Base-by-base conservation (phyloP, 306 rosid genomes). In the Gynostemma pentaphyllum region DNA sequence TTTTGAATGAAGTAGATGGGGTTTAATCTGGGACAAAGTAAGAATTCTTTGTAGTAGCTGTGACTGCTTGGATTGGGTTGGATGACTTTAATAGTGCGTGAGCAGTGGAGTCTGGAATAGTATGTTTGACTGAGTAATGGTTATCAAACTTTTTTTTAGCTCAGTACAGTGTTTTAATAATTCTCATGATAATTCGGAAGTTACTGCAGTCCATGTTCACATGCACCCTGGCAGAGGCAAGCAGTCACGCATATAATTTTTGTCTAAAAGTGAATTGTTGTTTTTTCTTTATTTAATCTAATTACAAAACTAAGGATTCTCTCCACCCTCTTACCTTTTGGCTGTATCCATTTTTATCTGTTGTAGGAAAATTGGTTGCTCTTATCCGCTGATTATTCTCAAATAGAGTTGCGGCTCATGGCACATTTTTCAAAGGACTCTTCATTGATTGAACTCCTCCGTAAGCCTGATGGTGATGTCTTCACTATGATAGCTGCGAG, bases 331-430 rank as follows among this genome's bases (percentile, higher is more conserved):
- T 26, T 18, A 57, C 46, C 11, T 36, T n/a, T n/a, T 57, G 46
- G 45, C 36, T 57, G 46, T 32, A 28, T 36, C 11, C 29, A 16
- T 15, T 32, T 57, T 34, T 66, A 68, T 62, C 22, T 39, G 32
- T 71, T 68, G 69, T 83, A 92, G 98, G 95, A 88, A 44, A 79
- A 84, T 70, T 87, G 98, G 98, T 80, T 88, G 59, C 84, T 92
- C 57, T 72, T 92, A 73, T 78, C 94, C 45, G 98, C 98, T 29
- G 98, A 92, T 78, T 92, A 92, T 84, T 92, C 96, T 79, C 98
- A 88, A 77, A 88, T 92, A 66, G 98, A 92, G 74, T 70, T 92
- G 80, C 81, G 98, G 79, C 66, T 92, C 81, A 88, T 92, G 98
- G 95, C 98, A 49, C 98, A 92, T 77, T 88, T 92, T 71, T 92